These are phyloP conservation scores for Platanus orientalis DNA, from an alignment of 164 flowering plant genomes.

Conservation along the genomic window DNA sequence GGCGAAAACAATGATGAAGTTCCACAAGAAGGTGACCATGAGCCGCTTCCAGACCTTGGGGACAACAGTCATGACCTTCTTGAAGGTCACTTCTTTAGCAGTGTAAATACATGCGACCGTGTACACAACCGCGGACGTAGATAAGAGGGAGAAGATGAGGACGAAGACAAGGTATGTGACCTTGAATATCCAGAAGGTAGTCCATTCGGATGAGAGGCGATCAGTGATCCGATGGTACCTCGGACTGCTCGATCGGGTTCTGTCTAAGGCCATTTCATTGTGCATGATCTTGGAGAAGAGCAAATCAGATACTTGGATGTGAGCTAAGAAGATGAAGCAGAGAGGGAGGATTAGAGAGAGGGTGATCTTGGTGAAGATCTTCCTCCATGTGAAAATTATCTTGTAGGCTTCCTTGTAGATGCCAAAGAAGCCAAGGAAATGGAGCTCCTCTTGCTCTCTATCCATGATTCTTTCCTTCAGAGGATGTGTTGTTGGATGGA, in stretches of 20 bases:
- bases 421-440: conserved; percentile 25
- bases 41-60: conserved; percentile 48
- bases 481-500: not conserved
- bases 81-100: conserved; percentile 24
- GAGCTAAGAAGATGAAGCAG: conserved; percentile 22
- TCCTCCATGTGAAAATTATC: conserved; percentile 18
- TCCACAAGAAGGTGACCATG: conserved; percentile 20
- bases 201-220: conserved; percentile 21
- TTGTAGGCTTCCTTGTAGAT: conserved; percentile 24
- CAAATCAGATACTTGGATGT: conserved; percentile 11
- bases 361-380: conserved; percentile 25
- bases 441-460: conserved; percentile 26
- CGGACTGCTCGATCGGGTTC: conserved; percentile 10
- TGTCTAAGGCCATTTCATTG: not conserved
- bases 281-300: conserved; percentile 13
- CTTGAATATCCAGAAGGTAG: conserved; percentile 23
- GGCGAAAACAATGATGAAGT: conserved; percentile 2
- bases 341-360: conserved; percentile 26
- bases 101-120: conserved; percentile 41
- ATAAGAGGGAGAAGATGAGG: conserved; percentile 39
- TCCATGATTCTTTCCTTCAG: conserved; percentile 11
- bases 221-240: conserved; percentile 14
- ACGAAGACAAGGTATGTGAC: conserved; percentile 25
- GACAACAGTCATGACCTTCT: conserved; percentile 34
- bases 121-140: conserved; percentile 48